phyloP scores from a whole-genome alignment of 306 rosid species.

The Trifolium subterraneum region DNA sequence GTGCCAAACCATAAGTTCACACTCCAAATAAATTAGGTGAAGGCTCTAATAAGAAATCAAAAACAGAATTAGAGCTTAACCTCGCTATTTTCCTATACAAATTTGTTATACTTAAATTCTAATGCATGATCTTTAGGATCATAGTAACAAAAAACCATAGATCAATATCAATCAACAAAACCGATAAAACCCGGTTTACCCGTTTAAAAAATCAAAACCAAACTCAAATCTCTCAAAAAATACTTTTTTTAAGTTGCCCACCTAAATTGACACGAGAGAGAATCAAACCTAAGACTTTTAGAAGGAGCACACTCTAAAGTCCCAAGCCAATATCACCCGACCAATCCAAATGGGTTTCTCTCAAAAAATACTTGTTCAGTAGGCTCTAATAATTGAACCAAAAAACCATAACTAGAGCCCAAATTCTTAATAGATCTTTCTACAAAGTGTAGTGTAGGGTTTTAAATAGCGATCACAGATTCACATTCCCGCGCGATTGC shows the following conservation, averaged over 20 bases:
- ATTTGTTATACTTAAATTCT: conserved; percentile 27
- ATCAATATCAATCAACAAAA: conserved; percentile 29
- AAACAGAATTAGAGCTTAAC: conserved; percentile 46
- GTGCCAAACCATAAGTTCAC: conserved; percentile 21
- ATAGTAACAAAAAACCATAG: conserved; percentile 3
- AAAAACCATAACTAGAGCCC: conserved; percentile 44
- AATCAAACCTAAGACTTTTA: too few relatives aligned
- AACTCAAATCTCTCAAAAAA: neutral
- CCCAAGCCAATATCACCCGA: too few relatives aligned
- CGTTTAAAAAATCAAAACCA: conserved; percentile 11
- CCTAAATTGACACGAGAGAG: too few relatives aligned
- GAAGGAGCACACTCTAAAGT: too few relatives aligned
- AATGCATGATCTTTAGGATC: conserved; percentile 3
- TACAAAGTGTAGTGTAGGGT: conserved; percentile 2
- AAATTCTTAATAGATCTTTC: neutral
- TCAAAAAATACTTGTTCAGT: neutral
- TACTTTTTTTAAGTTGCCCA: too few relatives aligned
- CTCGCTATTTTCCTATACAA: conserved; percentile 44
- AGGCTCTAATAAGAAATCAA: conserved; percentile 45
- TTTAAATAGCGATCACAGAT: neutral
- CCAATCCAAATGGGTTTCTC: too few relatives aligned
- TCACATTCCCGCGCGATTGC: too few relatives aligned
- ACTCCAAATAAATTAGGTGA: conserved; percentile 23
- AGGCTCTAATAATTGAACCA: conserved; percentile 43
- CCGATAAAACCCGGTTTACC: conserved; percentile 6